Conservation (phyloP, 2,329 filamentous ascomycete genomes). For the Alternaria panax region DNA sequence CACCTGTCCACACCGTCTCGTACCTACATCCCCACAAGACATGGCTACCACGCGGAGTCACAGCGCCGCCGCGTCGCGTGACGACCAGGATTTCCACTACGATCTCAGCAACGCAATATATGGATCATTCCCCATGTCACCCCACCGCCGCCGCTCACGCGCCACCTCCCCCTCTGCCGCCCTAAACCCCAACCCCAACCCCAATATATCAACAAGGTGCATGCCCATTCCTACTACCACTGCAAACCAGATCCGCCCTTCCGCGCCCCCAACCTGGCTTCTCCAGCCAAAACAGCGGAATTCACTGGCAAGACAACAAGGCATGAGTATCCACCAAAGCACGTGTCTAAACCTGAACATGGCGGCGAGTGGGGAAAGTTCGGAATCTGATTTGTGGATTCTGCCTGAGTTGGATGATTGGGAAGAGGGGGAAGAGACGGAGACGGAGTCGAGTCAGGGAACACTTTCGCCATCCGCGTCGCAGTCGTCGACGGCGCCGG, state of each 20-base stretch:
- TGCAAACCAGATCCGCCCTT: constrained; percentile 6
- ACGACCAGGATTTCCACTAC: constrained; percentile 19
- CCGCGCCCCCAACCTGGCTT: constrained; percentile 24
- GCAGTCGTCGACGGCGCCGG: not conserved
- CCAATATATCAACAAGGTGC: too few species aligned
- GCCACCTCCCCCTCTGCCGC: constrained; percentile 19
- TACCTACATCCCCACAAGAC: too few species aligned
- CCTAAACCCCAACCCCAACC: too few species aligned
- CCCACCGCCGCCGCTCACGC: constrained; percentile 16
- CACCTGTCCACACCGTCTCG: constrained; percentile 7
- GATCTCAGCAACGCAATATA: constrained; percentile 27
- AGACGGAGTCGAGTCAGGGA: not conserved
- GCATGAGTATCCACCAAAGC: constrained; percentile 32
- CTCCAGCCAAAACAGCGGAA: constrained; percentile 13
- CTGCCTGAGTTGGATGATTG: constrained; percentile 44
- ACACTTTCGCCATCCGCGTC: not conserved
- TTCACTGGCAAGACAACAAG: not conserved
- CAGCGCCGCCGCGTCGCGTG: constrained; percentile 30
- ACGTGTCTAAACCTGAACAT: constrained; percentile 33
- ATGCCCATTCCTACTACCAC: constrained; percentile 13
- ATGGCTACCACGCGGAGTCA: too few species aligned
- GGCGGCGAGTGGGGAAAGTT: constrained; percentile 4
- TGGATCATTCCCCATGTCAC: constrained; percentile 22
- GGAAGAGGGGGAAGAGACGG: constrained; percentile 26
- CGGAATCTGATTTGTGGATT: constrained; percentile 42